Evolutionary conservation across 495 filamentous ascomycete genomes (phyloP).

Genomic region (Neurospora sp.): DNA sequence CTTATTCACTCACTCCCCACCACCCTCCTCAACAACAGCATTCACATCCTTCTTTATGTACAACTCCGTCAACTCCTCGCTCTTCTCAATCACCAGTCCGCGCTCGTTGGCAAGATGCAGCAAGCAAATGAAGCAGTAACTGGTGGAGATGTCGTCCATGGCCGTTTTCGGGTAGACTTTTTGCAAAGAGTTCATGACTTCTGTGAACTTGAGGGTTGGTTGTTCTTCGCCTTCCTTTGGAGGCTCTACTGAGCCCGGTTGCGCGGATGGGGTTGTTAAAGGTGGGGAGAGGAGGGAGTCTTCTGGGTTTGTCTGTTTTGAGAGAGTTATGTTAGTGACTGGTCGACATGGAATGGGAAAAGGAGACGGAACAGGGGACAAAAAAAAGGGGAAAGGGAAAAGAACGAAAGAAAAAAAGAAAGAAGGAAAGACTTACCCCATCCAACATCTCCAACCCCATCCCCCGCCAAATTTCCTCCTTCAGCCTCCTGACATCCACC

Average conservation of each 20-base stretch:
- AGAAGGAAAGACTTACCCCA: constrained; percentile 23
- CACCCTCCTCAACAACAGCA: constrained; percentile 40
- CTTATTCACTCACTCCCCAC: no score
- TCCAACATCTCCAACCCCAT: constrained; percentile 53
- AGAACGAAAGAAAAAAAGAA: constrained; percentile 3
- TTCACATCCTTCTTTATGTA: constrained; percentile 46
- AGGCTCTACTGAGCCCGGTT: not conserved
- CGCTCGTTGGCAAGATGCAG: constrained; percentile 97
- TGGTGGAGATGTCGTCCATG: constrained; percentile 92
- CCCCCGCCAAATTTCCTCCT: constrained; percentile 92
- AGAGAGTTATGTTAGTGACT: not conserved
- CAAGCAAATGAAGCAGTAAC: constrained; percentile 93
- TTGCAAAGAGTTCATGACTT: constrained; percentile 82
- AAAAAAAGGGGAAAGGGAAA: not conserved
- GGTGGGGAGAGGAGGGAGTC: not conserved
- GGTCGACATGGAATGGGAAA: no score
- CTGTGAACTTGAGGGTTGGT: constrained; percentile 61
- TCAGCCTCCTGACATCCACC: constrained; percentile 90
- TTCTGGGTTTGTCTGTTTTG: not conserved
- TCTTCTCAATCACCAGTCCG: constrained; percentile 63
- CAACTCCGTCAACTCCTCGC: constrained; percentile 45
- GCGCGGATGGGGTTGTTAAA: constrained; percentile 24
- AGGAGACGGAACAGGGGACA: not conserved
- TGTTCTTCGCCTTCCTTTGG: not conserved
- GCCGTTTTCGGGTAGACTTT: constrained; percentile 70